phyloP scores from a whole-genome alignment of 2,329 filamentous ascomycete species.

The Rhynchosporium graminicola region DNA sequence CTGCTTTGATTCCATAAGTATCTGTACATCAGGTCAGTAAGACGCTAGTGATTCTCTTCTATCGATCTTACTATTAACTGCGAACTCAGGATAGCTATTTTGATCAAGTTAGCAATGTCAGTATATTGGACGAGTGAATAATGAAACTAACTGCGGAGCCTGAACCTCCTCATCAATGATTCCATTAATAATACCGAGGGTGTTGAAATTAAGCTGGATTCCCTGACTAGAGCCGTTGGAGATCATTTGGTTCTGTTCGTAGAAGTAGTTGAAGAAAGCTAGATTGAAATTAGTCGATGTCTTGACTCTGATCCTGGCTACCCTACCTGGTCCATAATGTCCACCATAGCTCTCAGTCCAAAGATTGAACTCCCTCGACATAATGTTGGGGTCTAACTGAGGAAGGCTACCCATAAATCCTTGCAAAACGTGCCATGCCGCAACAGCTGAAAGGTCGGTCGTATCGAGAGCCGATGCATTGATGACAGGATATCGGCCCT shows the following conservation, averaged over 20 bases:
- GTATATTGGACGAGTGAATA: background rate
- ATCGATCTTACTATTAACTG: conserved; percentile 46
- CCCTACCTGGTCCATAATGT: conserved; percentile 56
- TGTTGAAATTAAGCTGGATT: conserved; percentile 58
- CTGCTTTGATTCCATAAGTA: conserved; percentile 43
- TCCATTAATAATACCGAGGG: conserved; percentile 69
- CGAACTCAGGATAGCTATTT: conserved; percentile 38
- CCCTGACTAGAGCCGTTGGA: conserved; percentile 49
- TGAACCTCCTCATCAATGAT: conserved; percentile 64
- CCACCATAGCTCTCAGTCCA: conserved; percentile 65
- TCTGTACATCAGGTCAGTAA: conserved; percentile 34
- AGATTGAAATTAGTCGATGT: background rate
- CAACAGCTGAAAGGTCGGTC: conserved; percentile 56
- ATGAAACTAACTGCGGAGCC: conserved; percentile 36
- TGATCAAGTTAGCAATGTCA: background rate
- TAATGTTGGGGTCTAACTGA: conserved; percentile 37
- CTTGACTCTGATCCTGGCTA: background rate
- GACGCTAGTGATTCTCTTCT: background rate
- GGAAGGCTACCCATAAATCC: conserved; percentile 53
- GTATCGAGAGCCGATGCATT: conserved; percentile 54
- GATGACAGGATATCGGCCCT: conserved; percentile 33
- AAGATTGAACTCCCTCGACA: conserved; percentile 49
- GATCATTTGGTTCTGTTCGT: conserved; percentile 62
- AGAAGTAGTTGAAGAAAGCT: conserved; percentile 56
- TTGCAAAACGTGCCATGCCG: conserved; percentile 57